Evolutionary conservation across 2,329 filamentous ascomycete genomes (phyloP).

Genomic region (Drechslera avenae): DNA sequence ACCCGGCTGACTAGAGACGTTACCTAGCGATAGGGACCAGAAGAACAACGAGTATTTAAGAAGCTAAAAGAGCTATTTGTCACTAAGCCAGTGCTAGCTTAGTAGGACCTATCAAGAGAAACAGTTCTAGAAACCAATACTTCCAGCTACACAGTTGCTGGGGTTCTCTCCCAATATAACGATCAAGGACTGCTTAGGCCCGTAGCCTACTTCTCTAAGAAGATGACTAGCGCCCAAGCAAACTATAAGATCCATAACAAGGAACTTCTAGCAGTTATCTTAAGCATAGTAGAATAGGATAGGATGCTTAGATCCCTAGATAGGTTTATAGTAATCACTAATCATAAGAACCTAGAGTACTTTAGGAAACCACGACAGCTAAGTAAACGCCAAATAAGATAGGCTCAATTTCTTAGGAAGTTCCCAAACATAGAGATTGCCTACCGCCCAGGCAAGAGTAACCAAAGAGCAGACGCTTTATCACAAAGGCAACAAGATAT

Average conservation of each 20-base stretch:
- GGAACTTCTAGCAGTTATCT: conserved; percentile 44
- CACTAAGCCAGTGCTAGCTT: too few species aligned
- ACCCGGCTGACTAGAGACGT: conserved; percentile 3
- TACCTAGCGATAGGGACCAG: neutral
- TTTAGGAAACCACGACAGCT: conserved; percentile 35
- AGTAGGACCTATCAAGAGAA: too few species aligned
- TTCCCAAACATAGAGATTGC: conserved; percentile 4
- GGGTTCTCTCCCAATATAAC: conserved; percentile 15
- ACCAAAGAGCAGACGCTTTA: too few species aligned
- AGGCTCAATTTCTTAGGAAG: conserved; percentile 8
- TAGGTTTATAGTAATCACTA: conserved; percentile 30
- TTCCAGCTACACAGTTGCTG: conserved; percentile 15
- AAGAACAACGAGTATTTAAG: neutral
- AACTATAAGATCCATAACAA: conserved; percentile 48
- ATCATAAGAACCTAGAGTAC: conserved; percentile 39
- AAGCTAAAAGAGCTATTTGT: too few species aligned
- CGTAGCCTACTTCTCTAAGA: conserved; percentile 20
- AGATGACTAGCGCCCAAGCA: conserved; percentile 24
- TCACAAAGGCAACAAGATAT: too few species aligned
- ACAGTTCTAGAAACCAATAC: conserved; percentile 31
- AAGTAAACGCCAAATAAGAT: conserved; percentile 32
- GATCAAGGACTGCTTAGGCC: conserved; percentile 9
- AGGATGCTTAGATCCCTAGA: conserved; percentile 4
- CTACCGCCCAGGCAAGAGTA: neutral
- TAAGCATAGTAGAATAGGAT: conserved; percentile 31